Evolutionary conservation across 305 asterid species (phyloP), one percentile per base, ranked within the genome.

Genomic region (Rubia balearica): DNA sequence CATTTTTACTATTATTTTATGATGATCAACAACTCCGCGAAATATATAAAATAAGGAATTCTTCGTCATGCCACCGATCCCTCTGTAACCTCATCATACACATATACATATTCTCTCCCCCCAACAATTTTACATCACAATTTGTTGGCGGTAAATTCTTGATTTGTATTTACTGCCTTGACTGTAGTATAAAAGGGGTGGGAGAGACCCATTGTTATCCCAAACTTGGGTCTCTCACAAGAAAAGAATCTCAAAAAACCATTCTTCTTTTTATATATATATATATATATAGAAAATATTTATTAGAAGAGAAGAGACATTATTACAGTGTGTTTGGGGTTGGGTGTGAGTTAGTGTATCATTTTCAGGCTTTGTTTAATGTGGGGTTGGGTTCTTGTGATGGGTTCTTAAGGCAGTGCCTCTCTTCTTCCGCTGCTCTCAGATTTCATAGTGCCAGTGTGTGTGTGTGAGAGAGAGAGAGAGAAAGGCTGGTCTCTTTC

Each of bases 351-450:
- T 87, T 86, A 76, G 79, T 74, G 67, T 77, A 80, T 85, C 90
- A 66, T 81, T 83, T 83, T 88, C 89, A 81, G 83, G 82, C 74
- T 68, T 87, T 85, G 82, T 80, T 84, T 76, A 77, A 73, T 80
- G 83, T 59, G 81, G 83, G 79, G 83, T 64, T 75, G 82, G 78
- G 80, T 80, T 72, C 82, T 75, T 77, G 81, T 81, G 75, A 65
- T 75, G 70, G 74, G 78, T 64, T 69, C 68, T 70, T 70, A 75
- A 75, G 75, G 45, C 59, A 51, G n/a, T 51, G 59, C 24, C 59
- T 51, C 59, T 51, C 59, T 51, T 51, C 59, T 17, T 51, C 59
- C 7, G 5, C 19, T 17, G 59, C 59, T 51, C 59, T 51, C 24
- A 51, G 59, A 51, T 51, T 51, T 51, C 59, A 51, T 51, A 51